These are phyloP conservation scores for Cystobasidium pallidum DNA, from an alignment of 1,284 basidiomycete species.

Conservation along the genomic window DNA sequence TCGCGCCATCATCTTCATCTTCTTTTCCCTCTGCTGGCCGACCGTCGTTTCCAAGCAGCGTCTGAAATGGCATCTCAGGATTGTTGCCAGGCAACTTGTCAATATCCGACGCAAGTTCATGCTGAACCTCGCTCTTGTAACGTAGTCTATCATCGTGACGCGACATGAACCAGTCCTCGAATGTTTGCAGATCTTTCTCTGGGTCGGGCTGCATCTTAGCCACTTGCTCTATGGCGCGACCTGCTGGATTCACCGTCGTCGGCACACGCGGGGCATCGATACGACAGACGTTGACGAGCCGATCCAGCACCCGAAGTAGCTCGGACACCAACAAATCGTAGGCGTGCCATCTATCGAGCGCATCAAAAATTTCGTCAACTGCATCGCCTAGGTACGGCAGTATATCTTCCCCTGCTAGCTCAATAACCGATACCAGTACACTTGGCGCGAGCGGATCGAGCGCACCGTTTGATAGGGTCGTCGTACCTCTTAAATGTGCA, in stretches of 20 bases:
- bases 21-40: constrained; percentile 43
- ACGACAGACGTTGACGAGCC: constrained; percentile 59
- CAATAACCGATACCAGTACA: constrained; percentile 78
- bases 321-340: constrained; percentile 64
- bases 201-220: constrained; percentile 27
- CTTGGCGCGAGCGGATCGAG: constrained; percentile 65
- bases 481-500: constrained; percentile 71
- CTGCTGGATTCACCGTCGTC: background rate
- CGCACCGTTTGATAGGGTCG: constrained; percentile 54
- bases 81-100: constrained; percentile 59
- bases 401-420: constrained; percentile 78
- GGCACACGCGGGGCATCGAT: too few relatives aligned
- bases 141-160: background rate
- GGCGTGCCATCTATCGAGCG: constrained; percentile 88
- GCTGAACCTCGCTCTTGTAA: constrained; percentile 13
- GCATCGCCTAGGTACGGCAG: constrained; percentile 85
- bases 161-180: constrained; percentile 30
- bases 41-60: constrained; percentile 44
- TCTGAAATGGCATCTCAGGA: constrained; percentile 51
- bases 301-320: constrained; percentile 70
- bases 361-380: constrained; percentile 92
- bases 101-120: background rate
- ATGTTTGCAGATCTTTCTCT: constrained; percentile 23
- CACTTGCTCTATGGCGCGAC: constrained; percentile 12
- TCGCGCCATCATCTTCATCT: constrained; percentile 4